These are phyloP conservation scores for Zygosaccharomyces sapae DNA, from an alignment of 1,139 yeast species.

Conservation along the genomic window DNA sequence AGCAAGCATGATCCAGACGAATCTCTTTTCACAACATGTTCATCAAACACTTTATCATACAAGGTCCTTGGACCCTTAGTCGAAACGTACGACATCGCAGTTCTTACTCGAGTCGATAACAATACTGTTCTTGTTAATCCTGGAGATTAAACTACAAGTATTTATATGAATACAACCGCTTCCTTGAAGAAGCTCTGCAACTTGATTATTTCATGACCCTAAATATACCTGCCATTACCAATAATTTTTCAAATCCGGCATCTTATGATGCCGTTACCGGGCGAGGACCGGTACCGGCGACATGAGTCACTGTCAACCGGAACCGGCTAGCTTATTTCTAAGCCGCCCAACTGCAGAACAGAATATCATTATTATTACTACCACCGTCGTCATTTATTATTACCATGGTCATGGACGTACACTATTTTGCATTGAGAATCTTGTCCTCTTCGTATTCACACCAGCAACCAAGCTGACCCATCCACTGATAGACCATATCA, in stretches of 20 bases:
- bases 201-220: not conserved
- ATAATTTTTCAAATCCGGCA: conserved; percentile 5
- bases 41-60: conserved; percentile 93
- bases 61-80: conserved; percentile 58
- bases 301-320: conserved; percentile 9
- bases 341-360: not conserved
- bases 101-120: conserved; percentile 16
- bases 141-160: not conserved
- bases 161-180: not conserved
- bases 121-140: too few relatives aligned
- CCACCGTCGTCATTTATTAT: too few relatives aligned
- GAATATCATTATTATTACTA: too few relatives aligned
- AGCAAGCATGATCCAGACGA: conserved; percentile 80
- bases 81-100: conserved; percentile 25
- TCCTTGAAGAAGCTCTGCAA: not conserved
- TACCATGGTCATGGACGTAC: not conserved
- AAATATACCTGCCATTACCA: conserved; percentile 5
- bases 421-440: not conserved
- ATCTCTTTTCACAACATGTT: conserved; percentile 86
- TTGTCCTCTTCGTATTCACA: conserved; percentile 3
- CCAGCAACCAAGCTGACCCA: conserved; percentile 29
- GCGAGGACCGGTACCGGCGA: not conserved
- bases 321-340: conserved; percentile 12
- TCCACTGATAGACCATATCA: conserved; percentile 22
- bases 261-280: conserved; percentile 5